Base-by-base conservation (phyloP, 148 eudicot genomes). In the Salicornia ramosissima region DNA sequence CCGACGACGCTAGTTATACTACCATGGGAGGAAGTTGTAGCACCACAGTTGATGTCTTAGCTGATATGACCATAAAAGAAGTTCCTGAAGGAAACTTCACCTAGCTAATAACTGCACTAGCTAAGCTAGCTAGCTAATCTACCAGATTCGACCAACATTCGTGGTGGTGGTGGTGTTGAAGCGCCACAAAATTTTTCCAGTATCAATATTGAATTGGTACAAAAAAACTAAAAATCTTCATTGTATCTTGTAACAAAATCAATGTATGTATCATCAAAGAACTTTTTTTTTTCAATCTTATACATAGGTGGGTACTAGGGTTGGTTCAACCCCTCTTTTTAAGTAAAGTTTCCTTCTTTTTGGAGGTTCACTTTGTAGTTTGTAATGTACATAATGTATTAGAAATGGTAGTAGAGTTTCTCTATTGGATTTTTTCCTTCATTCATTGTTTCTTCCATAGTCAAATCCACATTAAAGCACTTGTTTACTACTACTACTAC, bases 61-160 rank as follows among this genome's bases (percentile, higher is more conserved):
- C 81, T 26, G 90, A 84, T 74, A 86, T 86, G 88, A 82, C 81
- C 60, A 67, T 83, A 34, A 74, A 77, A 50, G 86, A 83, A 74
- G 74, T 81, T 60, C 81, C 81, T 22, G 84, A 81, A 77, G 81
- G 74, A 34, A 74, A 78, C 8, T 36, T 30, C 50, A 63, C 12
- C 39, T 21, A 11, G 0, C 8, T 22, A 10, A 12, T n/a, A 6
- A 4, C 40, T 24, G 6, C 25, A 6, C n/a, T n/a, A 45, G 49
- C 11, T 1, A 51, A 15, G 8, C 40, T 3, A 36, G 40, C 4
- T 36, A 4, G 40, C 40, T 8, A 36, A 3, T 36, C 8, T 36
- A 36, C 8, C 40, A 36, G 8, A 36, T 36, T 36, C 55, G 11
- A 11, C 5, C 10, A 13, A 45, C 26, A 21, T 19, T 8, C 4